Evolutionary conservation across 805 yeast species (phyloP).

Genomic region (Candida chilensis): DNA sequence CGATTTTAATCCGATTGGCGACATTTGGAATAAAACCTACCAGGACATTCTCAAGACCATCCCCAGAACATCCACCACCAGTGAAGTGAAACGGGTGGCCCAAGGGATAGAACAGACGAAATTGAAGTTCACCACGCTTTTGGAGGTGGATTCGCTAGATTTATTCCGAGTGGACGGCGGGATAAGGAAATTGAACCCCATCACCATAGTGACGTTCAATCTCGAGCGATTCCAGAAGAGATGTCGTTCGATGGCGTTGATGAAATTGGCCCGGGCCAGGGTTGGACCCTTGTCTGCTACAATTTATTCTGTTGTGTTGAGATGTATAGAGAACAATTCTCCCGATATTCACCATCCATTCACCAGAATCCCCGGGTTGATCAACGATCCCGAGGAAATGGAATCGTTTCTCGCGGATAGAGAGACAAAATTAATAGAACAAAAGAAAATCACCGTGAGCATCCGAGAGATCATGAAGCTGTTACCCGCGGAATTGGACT

Average conservation of each 20-base stretch:
- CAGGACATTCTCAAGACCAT: slow-evolving; percentile 22
- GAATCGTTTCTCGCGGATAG: slow-evolving; percentile 10
- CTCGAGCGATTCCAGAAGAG: slow-evolving; percentile 59
- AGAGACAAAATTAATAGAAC: slow-evolving; percentile 23
- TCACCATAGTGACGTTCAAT: slow-evolving; percentile 49
- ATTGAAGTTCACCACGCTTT: no score
- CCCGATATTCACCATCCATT: slow-evolving; percentile 31
- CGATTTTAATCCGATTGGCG: slow-evolving; percentile 23
- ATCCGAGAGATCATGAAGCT: slow-evolving; percentile 20
- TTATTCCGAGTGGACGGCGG: slow-evolving; percentile 14
- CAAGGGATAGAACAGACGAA: no score
- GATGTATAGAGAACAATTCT: slow-evolving; percentile 47
- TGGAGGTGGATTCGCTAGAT: slow-evolving; percentile 3
- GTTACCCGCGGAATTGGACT: slow-evolving; percentile 30
- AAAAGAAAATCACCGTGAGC: slow-evolving; percentile 22
- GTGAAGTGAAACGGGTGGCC: slow-evolving; percentile 31
- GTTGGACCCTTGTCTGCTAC: slow-evolving; percentile 62
- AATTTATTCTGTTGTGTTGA: slow-evolving; percentile 52
- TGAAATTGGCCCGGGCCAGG: slow-evolving; percentile 52
- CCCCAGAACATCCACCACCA: slow-evolving; percentile 24
- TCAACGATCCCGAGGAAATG: slow-evolving; percentile 37
- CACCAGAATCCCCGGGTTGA: slow-evolving; percentile 33
- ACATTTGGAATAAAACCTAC: slow-evolving; percentile 25
- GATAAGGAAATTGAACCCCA: slow-evolving; percentile 34
- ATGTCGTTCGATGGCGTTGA: slow-evolving; percentile 56